Base-by-base conservation (phyloP, 352 stramenopile species). In the Pilasporangium apinafurcum region DNA sequence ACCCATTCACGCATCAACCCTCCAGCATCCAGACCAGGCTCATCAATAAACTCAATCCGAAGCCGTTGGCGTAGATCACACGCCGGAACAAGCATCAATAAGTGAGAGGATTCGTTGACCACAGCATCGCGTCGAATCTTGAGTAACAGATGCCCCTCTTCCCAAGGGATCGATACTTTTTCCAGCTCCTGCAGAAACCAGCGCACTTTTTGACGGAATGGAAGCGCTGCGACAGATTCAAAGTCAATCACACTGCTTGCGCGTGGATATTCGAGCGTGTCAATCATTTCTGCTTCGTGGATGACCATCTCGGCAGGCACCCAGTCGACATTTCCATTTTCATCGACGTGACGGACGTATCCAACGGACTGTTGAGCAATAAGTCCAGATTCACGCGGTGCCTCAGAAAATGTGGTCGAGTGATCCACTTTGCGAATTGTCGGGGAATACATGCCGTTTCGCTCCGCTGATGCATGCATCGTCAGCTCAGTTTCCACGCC, bases 31-130 rank as follows among this genome's bases (percentile, higher is more conserved):
- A 93, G 49, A 0, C 76, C 81, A 1, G 78, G 76, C 33, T 92
- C 81, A 29, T 89, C 69, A 16, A 89, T 86, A 33, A 92, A 92
- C 50, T 92, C 78, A 24, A 92, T 91, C 22, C 76, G 78, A 20
- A 92, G 59, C 5, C 78, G 66, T 43, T 89, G 75, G 10, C 76
- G 65, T 1, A 92, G 54, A 52, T 89, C 73, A 3, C 70, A 68
- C 1, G 76, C 68, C 6, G 76, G 76, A 5, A 90, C 72, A 14
- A 88, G 46, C 75, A 91, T 89, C 8, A 92, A 59, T 48, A 91
- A 45, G 27, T 89, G 73, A 78, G 91, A 89, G 30, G 78, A 91
- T 40, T 92, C 78, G 39, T 69, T 76, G 22, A 91, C 31, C 13
- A 92, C 64, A 3, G 70, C 71, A 5, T 91, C 78, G 17, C 81